Evolutionary conservation across 768 basidiomycete species (phyloP), one percentile per base, ranked within the genome.

Genomic region (Dendrothele bispora): DNA sequence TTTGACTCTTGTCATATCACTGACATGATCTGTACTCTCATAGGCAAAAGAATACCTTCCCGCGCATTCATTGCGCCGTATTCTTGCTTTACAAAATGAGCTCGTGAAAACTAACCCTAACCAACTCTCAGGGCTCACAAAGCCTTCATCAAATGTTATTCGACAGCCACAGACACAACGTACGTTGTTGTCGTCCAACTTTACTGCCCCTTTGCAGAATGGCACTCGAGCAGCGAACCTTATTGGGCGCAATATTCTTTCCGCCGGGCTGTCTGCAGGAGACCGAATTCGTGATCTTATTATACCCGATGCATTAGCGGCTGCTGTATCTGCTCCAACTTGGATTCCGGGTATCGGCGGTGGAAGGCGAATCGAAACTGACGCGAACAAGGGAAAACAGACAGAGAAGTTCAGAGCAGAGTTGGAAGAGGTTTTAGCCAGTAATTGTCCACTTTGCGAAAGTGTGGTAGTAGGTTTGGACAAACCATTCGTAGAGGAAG

Each of bases 31-130:
- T 42, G 10, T 24, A 34, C 39, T 41, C 52, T 42, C 42, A 28
- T 57, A 98, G 95, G 91, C 86, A 20, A 98, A 92, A 63, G 94
- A 97, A 55, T 92, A 88, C 68, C 73, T 98, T 12, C 87, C 95
- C 11, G 76, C 93, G 1, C 73, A 83, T 52, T 75, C 86, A 1
- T 77, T 99, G 6, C 85, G 95, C 32, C 83, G 88, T 46, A 92
- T 99, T 56, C 70, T 98, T 27, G 71, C 84, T 11, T 71, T 99
- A 18, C 97, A 99, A 56, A 86, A 77, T 39, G 87, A 92, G 65
- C 74, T 98, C 29, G 75, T 95, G 43, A 84, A 82, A 57, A 77
- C 77, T 63, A 68, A 29, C 53, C 65, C 30, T 66, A 67, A 51
- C 61, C 70, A 2, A 44, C 64, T 10, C 53, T 58, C 21, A 37